Percentiles rank a stretch among this genome's conserved stretches.
phyloP scores from a whole-genome alignment of 148 eudicot species.

The Nepenthes gracilis region DNA sequence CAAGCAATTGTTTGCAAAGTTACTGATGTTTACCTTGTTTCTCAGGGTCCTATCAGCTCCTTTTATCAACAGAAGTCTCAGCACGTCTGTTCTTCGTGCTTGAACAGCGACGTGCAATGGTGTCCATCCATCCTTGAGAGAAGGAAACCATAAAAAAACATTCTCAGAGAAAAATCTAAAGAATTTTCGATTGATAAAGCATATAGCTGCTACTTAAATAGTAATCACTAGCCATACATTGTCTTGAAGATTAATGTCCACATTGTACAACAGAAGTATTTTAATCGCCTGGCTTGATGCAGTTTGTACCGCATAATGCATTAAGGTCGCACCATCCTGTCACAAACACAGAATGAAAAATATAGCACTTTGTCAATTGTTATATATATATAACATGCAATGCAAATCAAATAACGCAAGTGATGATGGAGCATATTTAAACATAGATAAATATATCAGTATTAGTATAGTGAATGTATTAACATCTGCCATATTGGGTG shows the following conservation, averaged over 20 bases:
- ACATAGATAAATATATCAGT: no score
- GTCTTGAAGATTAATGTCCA: slow-evolving; percentile 82
- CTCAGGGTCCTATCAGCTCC: slow-evolving; percentile 74
- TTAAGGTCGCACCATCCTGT: slow-evolving; percentile 87
- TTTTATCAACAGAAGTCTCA: slow-evolving; percentile 76
- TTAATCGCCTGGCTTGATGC: slow-evolving; percentile 78
- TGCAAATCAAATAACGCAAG: no score
- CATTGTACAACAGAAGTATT: slow-evolving; percentile 62
- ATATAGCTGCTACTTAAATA: neutral
- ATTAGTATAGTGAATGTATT: no score
- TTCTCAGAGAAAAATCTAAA: no score
- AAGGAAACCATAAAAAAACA: neutral
- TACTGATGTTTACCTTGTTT: slow-evolving; percentile 39
- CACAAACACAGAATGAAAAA: slow-evolving; percentile 2
- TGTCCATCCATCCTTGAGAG: slow-evolving; percentile 85
- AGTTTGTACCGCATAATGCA: slow-evolving; percentile 87
- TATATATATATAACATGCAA: no score
- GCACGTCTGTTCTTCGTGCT: slow-evolving; percentile 85
- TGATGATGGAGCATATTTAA: no score
- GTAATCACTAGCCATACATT: slow-evolving; percentile 31
- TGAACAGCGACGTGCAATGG: slow-evolving; percentile 95
- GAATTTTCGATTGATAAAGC: no score
- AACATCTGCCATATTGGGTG: no score
- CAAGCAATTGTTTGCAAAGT: no score
- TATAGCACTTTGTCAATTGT: neutral